Conservation (phyloP, 306 rosid genomes). For the Quercus agrifolia region DNA sequence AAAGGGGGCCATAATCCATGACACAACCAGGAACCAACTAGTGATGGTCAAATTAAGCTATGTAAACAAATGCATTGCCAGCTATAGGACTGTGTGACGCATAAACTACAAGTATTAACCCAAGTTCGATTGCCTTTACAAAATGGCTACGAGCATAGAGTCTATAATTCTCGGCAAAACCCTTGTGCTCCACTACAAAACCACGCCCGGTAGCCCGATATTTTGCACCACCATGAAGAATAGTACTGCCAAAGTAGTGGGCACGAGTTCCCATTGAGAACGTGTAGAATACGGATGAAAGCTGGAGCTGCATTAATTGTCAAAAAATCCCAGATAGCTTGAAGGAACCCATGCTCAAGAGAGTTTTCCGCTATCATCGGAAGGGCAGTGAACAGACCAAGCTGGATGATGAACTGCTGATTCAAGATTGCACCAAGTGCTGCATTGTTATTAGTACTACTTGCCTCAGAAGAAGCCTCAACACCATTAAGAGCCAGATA, state of each 20-base stretch:
- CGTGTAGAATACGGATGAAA: constrained; percentile 82
- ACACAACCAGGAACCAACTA: constrained; percentile 76
- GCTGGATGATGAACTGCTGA: constrained; percentile 75
- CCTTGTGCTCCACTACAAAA: constrained; percentile 82
- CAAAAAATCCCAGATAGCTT: constrained; percentile 76
- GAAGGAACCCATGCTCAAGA: constrained; percentile 80
- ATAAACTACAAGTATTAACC: constrained; percentile 65
- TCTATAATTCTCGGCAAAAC: constrained; percentile 86
- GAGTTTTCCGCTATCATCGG: constrained; percentile 90
- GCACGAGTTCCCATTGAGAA: constrained; percentile 85
- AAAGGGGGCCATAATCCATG: constrained; percentile 88
- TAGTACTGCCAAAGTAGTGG: constrained; percentile 77
- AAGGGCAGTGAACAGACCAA: constrained; percentile 81
- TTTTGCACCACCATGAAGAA: constrained; percentile 91
- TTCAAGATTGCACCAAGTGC: constrained; percentile 65
- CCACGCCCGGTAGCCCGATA: constrained; percentile 94
- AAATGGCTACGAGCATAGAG: constrained; percentile 91
- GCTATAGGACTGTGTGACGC: constrained; percentile 63
- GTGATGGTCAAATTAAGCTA: constrained; percentile 58
- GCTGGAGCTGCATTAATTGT: constrained; percentile 90
- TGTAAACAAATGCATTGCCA: constrained; percentile 55
- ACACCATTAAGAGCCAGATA: constrained; percentile 81
- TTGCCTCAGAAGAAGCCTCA: constrained; percentile 48
- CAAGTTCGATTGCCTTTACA: constrained; percentile 85
- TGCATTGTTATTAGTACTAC: constrained; percentile 35